Evolutionary conservation across 306 rosid species (phyloP).

Genomic region (Echinosophora koreensis): DNA sequence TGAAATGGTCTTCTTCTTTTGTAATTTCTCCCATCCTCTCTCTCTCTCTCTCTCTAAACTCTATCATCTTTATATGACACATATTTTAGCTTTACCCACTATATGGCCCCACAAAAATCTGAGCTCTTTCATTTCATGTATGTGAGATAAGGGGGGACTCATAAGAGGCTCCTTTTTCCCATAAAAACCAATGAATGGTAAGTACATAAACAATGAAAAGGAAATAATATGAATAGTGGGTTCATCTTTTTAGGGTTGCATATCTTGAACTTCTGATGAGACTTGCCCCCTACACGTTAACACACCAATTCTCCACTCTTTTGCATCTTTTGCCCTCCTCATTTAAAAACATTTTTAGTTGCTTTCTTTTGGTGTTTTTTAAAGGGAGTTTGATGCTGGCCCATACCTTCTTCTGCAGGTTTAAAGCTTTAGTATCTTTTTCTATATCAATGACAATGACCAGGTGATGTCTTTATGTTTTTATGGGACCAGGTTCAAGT

Average conservation of each 20-base stretch:
- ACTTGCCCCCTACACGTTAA: conserved; percentile 77
- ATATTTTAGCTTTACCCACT: conserved; percentile 40
- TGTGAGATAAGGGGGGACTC: conserved; percentile 41
- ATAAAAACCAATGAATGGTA: conserved; percentile 38
- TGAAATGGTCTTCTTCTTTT: conserved; percentile 52
- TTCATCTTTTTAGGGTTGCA: conserved; percentile 68
- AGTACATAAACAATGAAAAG: conserved; percentile 49
- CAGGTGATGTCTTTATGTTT: conserved; percentile 49
- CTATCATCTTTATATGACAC: conserved; percentile 53
- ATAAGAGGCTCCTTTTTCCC: conserved; percentile 59
- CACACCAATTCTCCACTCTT: conserved; percentile 45
- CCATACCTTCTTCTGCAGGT: conserved; percentile 53
- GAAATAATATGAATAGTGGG: conserved; percentile 57
- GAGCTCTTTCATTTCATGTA: conserved; percentile 52
- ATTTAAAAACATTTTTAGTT: conserved; percentile 42
- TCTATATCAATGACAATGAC: conserved; percentile 58
- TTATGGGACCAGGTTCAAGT: conserved; percentile 54
- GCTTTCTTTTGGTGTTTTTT: conserved; percentile 49
- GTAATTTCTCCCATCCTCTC: background rate
- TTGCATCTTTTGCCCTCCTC: conserved; percentile 24
- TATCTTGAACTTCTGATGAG: conserved; percentile 57
- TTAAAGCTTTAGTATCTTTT: conserved; percentile 57
- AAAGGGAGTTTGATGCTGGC: conserved; percentile 54
- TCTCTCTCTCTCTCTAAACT: conserved; percentile 39
- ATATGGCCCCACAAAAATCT: conserved; percentile 57